A percentile compares a stretch with the other conserved stretches of the same genome.
phyloP scores from a whole-genome alignment of 202 grass and related monocot species.

The Schoenoplectus triqueter region DNA sequence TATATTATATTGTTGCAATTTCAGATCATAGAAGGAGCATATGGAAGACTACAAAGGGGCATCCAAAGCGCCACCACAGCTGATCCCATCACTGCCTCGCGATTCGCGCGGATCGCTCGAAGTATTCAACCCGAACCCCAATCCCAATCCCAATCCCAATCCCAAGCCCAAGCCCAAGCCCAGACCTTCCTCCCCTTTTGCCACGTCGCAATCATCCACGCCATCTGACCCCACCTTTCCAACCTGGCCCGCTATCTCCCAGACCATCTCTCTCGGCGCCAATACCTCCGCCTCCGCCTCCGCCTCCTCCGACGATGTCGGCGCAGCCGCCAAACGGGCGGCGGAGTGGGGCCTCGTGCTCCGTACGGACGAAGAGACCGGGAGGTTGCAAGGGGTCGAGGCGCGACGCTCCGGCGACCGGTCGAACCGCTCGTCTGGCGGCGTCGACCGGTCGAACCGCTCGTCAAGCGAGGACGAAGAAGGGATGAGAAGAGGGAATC shows the following conservation, averaged over 20 bases:
- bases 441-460: constrained; percentile 22
- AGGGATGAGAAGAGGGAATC: constrained; percentile 13
- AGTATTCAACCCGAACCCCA: constrained; percentile 61
- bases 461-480: constrained; percentile 54
- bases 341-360: constrained; percentile 89
- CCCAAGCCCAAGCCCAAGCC: constrained; percentile 35
- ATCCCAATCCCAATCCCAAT: constrained; percentile 36
- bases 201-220: constrained; percentile 36
- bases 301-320: constrained; percentile 36
- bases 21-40: neutral
- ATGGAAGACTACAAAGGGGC: constrained; percentile 21
- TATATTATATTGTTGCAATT: neutral
- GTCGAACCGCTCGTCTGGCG: constrained; percentile 26
- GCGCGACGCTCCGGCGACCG: constrained; percentile 53
- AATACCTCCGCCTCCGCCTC: neutral
- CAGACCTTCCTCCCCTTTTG: constrained; percentile 45
- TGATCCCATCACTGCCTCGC: constrained; percentile 48
- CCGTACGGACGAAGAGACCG: constrained; percentile 77
- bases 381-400: constrained; percentile 59
- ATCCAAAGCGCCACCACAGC: neutral
- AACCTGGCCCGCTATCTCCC: constrained; percentile 47
- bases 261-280: constrained; percentile 1
- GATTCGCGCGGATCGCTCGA: constrained; percentile 86
- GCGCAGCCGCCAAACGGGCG: constrained; percentile 56
- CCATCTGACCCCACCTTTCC: constrained; percentile 16